phyloP scores from a whole-genome alignment of 2,329 filamentous ascomycete species.

The Botryotinia calthae region DNA sequence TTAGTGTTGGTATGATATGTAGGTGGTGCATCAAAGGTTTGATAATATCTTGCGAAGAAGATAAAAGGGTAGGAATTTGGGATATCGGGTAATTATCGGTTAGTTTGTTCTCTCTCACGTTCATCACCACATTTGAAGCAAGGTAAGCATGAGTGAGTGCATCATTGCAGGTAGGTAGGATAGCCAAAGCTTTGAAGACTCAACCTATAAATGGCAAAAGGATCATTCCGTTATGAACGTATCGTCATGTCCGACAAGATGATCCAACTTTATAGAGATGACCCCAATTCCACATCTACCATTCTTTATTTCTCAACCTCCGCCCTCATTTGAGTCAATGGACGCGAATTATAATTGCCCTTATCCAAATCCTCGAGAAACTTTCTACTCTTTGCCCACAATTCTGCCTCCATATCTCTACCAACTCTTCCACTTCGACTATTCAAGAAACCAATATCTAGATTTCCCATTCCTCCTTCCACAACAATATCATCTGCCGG shows the following conservation, averaged over 20 bases:
- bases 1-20: neutral
- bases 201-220: neutral
- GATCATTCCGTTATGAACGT: neutral
- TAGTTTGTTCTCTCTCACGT: neutral
- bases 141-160: neutral
- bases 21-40: neutral
- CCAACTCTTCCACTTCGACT: constrained; percentile 79
- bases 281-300: neutral
- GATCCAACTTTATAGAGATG: neutral
- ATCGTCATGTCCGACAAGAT: neutral
- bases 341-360: constrained; percentile 19
- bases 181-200: neutral
- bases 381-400: constrained; percentile 63
- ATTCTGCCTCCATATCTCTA: constrained; percentile 77
- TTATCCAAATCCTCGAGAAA: constrained; percentile 48
- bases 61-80: neutral
- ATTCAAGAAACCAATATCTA: constrained; percentile 90
- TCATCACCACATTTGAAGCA: neutral
- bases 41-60: neutral
- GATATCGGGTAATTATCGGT: neutral
- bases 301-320: constrained; percentile 18
- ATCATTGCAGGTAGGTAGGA: neutral
- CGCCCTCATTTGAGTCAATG: constrained; percentile 5
- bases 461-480: constrained; percentile 48
- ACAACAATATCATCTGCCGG: constrained; percentile 32